These are phyloP conservation scores for Tricholoma flavovirens DNA, from an alignment of 768 basidiomycete genomes.

Conservation along the genomic window DNA sequence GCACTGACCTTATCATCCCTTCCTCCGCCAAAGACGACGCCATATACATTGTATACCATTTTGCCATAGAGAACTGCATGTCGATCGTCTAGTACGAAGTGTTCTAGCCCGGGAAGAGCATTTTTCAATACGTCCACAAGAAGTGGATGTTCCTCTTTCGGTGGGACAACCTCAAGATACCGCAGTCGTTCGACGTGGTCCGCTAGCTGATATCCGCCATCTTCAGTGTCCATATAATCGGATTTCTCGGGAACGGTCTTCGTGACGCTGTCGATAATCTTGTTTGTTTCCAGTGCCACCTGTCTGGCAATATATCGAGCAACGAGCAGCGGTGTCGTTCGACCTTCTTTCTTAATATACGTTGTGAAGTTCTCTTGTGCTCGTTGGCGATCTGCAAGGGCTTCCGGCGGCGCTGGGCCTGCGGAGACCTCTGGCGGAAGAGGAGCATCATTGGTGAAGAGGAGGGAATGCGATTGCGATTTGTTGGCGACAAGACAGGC, in stretches of 20 bases:
- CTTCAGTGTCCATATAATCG: conserved; percentile 44
- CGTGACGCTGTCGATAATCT: conserved; percentile 33
- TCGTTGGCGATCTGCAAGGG: conserved; percentile 39
- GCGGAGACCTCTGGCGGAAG: conserved; percentile 42
- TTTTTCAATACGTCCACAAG: conserved; percentile 49
- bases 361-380: conserved; percentile 59
- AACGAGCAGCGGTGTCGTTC: conserved; percentile 49
- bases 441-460: conserved; percentile 64
- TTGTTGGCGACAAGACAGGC: conserved; percentile 54
- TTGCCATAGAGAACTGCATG: conserved; percentile 59
- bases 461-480: conserved; percentile 57
- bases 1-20: conserved; percentile 61
- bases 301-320: conserved; percentile 72
- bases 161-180: conserved; percentile 50
- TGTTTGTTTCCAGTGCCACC: conserved; percentile 57
- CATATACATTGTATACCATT: conserved; percentile 73
- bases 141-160: conserved; percentile 44
- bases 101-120: conserved; percentile 68
- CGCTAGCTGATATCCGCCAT: conserved; percentile 53
- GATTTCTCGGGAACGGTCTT: conserved; percentile 21
- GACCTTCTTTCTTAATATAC: conserved; percentile 43
- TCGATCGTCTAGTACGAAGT: conserved; percentile 60
- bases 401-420: conserved; percentile 22
- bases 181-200: conserved; percentile 77
- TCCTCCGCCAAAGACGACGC: conserved; percentile 61